Evolutionary conservation across 495 filamentous ascomycete species (phyloP), one percentile per base, ranked within the genome.

Genomic region (Penicillium salamii): DNA sequence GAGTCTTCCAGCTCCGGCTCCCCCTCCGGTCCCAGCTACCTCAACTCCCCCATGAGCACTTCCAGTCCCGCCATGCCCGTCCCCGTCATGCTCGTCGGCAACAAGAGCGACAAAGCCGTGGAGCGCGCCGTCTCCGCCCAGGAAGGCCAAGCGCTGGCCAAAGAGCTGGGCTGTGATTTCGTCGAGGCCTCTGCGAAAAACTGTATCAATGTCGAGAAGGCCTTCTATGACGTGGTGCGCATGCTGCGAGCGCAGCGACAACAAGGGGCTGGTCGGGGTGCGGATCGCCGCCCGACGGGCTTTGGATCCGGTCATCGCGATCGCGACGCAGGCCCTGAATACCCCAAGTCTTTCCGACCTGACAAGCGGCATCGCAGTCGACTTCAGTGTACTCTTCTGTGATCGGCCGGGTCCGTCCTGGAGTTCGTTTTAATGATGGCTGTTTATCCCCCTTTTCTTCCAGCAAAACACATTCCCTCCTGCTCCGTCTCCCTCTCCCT

Each of bases 131-230:
- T 98, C 7, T 96, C 91, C 1, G 95, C 91, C 21, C 93, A 98
- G 65, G 93, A 98, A 71, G 93, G 93, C 4, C 88, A 89, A 50
- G 90, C 90, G 19, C 70, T 97, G 15, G 95, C 93, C 32, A 87
- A 90, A 62, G 89, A 96, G 62, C 76, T 98, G 29, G 89, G 89
- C 42, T 98, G 93, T 69, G 93, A 97, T 51, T 98, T 97, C 59
- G 91, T 97, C 49, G 93, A 97, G 68, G 93, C 93, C 5, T 97
- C 92, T 12, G 93, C 93, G n/a, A 97, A 97, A 75, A 96, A 96
- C 62, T 97, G 93, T 76, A 89, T 97, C 74, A 97, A 98, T 61
- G 93, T 98, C 20, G 93, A 98, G 64, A 96, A 92, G 75, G 95
- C 93, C 2, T 98, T 98, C 65, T 97, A 96, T 70, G 93, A 98